These are phyloP conservation scores for Ogataea pilisensis DNA, from an alignment of 805 yeast species.

Conservation along the genomic window DNA sequence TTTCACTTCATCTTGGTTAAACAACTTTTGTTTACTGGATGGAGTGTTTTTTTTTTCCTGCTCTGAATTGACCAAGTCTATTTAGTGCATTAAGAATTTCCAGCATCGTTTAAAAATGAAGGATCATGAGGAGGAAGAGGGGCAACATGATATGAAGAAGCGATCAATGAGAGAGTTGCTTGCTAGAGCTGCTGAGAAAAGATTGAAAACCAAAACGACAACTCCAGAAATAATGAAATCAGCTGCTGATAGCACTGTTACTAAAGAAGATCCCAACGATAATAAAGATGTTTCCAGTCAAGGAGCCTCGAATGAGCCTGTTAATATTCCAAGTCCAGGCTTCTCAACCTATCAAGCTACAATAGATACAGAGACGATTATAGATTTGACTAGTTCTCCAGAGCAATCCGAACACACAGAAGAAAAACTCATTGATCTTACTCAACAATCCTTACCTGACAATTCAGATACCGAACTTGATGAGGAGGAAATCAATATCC, in stretches of 20 bases:
- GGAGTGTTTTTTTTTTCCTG: no score
- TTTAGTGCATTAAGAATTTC: no score
- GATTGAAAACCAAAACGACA: constrained; percentile 7
- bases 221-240: neutral
- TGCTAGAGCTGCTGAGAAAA: constrained; percentile 23
- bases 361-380: neutral
- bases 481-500: no score
- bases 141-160: neutral
- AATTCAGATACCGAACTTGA: neutral
- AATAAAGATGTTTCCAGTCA: neutral
- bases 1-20: no score
- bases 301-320: neutral
- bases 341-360: no score
- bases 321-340: no score
- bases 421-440: neutral
- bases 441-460: neutral
- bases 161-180: constrained; percentile 14
- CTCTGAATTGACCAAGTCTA: no score
- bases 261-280: neutral
- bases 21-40: no score
- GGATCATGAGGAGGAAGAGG: no score
- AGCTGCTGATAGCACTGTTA: neutral
- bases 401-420: neutral
- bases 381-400: neutral
- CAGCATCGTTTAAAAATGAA: no score